Conservation (phyloP, 2,329 filamentous ascomycete genomes). For the Coniosporium tulheliwenetii region DNA sequence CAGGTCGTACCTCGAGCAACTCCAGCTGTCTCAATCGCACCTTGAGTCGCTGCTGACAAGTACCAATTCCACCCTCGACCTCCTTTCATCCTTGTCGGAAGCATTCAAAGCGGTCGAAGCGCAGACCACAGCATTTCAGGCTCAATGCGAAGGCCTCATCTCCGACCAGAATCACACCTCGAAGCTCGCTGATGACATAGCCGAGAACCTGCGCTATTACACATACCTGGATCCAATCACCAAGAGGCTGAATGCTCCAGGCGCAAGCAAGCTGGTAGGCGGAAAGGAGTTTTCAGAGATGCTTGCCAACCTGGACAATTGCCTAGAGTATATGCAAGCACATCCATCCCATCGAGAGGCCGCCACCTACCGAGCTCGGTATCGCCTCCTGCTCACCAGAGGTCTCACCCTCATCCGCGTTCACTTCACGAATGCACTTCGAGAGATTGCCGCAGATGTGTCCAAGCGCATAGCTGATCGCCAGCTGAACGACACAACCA, state of each 20-base stretch:
- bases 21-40: slow-evolving; percentile 66
- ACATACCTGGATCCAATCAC: slow-evolving; percentile 85
- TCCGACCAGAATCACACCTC: slow-evolving; percentile 67
- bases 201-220: slow-evolving; percentile 87
- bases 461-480: slow-evolving; percentile 47
- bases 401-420: slow-evolving; percentile 51
- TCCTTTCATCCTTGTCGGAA: slow-evolving; percentile 64
- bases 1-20: slow-evolving; percentile 66
- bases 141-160: slow-evolving; percentile 78
- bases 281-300: slow-evolving; percentile 78
- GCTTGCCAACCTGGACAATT: slow-evolving; percentile 73
- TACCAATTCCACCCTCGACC: slow-evolving; percentile 57
- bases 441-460: slow-evolving; percentile 46
- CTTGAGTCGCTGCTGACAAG: slow-evolving; percentile 64
- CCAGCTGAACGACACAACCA: slow-evolving; percentile 56
- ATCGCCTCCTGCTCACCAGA: slow-evolving; percentile 62
- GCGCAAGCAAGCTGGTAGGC: slow-evolving; percentile 72
- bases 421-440: slow-evolving; percentile 47
- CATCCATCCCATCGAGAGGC: slow-evolving; percentile 82
- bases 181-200: slow-evolving; percentile 66
- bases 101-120: slow-evolving; percentile 78
- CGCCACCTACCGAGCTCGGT: slow-evolving; percentile 73
- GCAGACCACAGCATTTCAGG: slow-evolving; percentile 85
- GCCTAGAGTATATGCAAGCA: slow-evolving; percentile 79
- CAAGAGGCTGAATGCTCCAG: slow-evolving; percentile 77